phyloP scores from a whole-genome alignment of 805 yeast species.

The Barnettozyma sp. region DNA sequence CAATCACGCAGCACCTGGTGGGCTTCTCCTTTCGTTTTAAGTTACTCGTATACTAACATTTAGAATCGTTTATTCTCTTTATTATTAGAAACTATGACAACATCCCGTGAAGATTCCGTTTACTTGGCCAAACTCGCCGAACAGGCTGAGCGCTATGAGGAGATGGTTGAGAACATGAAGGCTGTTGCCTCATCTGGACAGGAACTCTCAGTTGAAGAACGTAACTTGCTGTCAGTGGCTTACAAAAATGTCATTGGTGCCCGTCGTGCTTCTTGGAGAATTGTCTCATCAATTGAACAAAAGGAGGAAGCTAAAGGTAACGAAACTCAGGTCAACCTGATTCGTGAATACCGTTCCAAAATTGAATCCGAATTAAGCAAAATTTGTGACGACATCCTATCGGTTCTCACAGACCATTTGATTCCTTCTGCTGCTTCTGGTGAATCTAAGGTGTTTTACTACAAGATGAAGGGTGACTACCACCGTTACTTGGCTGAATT shows the following conservation, averaged over 20 bases:
- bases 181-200: slow-evolving; percentile 94
- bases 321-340: slow-evolving; percentile 80
- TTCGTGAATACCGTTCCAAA: slow-evolving; percentile 91
- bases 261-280: slow-evolving; percentile 99
- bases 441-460: slow-evolving; percentile 96
- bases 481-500: slow-evolving; percentile 98
- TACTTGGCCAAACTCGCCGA: slow-evolving; percentile 97
- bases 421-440: slow-evolving; percentile 94
- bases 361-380: slow-evolving; percentile 88
- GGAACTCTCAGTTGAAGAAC: slow-evolving; percentile 95
- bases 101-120: slow-evolving; percentile 96
- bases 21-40: too few species aligned
- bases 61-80: too few species aligned
- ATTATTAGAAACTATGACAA: too few species aligned
- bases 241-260: slow-evolving; percentile 98
- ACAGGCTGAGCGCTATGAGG: slow-evolving; percentile 99
- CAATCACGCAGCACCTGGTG: too few species aligned
- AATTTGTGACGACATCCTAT: slow-evolving; percentile 89
- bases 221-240: slow-evolving; percentile 94
- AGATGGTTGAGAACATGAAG: slow-evolving; percentile 98
- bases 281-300: slow-evolving; percentile 95
- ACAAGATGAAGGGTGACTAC: slow-evolving; percentile 99
- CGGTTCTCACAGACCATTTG: slow-evolving; percentile 81
- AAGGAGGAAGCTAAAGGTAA: slow-evolving; percentile 96
- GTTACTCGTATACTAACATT: too few species aligned